Conservation (phyloP, 1,284 basidiomycete species). For the Earliella scabrosa region DNA sequence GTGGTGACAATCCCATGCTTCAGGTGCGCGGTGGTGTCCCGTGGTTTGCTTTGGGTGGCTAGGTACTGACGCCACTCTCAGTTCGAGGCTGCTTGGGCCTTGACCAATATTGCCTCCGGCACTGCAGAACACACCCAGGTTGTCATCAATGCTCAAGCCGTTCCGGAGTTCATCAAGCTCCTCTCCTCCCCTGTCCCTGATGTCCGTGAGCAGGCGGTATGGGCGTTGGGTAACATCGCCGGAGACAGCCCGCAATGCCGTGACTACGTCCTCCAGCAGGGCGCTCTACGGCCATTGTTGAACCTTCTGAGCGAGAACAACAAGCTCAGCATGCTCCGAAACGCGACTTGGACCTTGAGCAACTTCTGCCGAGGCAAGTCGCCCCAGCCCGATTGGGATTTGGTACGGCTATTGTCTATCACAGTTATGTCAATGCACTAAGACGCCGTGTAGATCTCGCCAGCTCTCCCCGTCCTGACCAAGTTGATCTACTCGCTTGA, state of each 20-base stretch:
- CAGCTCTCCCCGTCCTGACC: slow-evolving; percentile 93
- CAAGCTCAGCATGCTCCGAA: slow-evolving; percentile 96
- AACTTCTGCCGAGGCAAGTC: slow-evolving; percentile 98
- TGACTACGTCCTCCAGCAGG: slow-evolving; percentile 86
- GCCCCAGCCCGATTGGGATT: slow-evolving; percentile 94
- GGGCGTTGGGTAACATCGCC: slow-evolving; percentile 96
- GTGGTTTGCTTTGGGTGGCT: neutral
- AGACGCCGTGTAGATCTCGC: slow-evolving; percentile 75
- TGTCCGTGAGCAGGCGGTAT: slow-evolving; percentile 96
- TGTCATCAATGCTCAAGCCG: slow-evolving; percentile 93
- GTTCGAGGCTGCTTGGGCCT: slow-evolving; percentile 99
- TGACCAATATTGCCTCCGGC: slow-evolving; percentile 99
- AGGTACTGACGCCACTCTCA: slow-evolving; percentile 40
- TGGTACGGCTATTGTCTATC: slow-evolving; percentile 61
- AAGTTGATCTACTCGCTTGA: slow-evolving; percentile 99
- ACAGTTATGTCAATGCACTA: slow-evolving; percentile 4
- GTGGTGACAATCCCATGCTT: slow-evolving; percentile 90
- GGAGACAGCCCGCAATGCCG: slow-evolving; percentile 94
- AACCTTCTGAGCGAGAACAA: slow-evolving; percentile 83
- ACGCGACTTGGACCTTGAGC: slow-evolving; percentile 97
- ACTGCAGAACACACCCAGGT: slow-evolving; percentile 99
- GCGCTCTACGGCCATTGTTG: slow-evolving; percentile 74
- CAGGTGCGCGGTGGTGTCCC: slow-evolving; percentile 65
- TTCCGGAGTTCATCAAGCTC: slow-evolving; percentile 97
- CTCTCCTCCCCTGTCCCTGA: slow-evolving; percentile 87